Base-by-base conservation (phyloP, 352 stramenopile species). In the Pythium biforme region DNA sequence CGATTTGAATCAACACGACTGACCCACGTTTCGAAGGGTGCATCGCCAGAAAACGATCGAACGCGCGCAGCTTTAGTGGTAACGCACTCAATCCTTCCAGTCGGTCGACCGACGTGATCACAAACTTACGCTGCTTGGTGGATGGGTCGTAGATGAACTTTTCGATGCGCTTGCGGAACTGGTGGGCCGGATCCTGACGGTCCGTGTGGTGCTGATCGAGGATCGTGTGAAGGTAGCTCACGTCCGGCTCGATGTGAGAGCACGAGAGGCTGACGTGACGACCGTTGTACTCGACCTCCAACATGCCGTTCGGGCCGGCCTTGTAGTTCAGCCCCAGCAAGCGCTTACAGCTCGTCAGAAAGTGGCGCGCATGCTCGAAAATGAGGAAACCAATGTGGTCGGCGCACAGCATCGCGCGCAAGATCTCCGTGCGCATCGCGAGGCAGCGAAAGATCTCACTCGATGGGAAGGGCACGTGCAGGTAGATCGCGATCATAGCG, bases 391-490 rank as follows among this genome's bases (percentile, higher is more conserved):
- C 93, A 43, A 98, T 94, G 68, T 98, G 88, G 67, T 97, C 90
- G 7, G 92, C 88, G 37, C 83, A 90, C 22, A 98, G 74, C 74
- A 97, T 92, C 3, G 86, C 89, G 31, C 93, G 86, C 20, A 98
- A 74, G 54, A 98, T 92, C 68, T 95, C 88, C 9, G 94, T 95
- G 20, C 93, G 76, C 71, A 90, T 86, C 0, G 81, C 76, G 41
- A 99, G 82, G 4, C 96, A 99, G 11, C 97, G 81, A 64, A 99
- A 99, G 50, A 99, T 99, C 72, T 99, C 97, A 15, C 92, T 98
- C 23, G 90, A 98, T 19, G 97, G 97, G 62, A 99, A 99, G 51
- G 97, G 97, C 9, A 97, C 97, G 68, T 99, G 97, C 20, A 99
- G 72, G 74, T 99, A 99, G 46, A 99, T 88, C 7, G 96, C 97